Base-by-base conservation (phyloP, 2,329 filamentous ascomycete genomes). In the Neonectria magnoliae region DNA sequence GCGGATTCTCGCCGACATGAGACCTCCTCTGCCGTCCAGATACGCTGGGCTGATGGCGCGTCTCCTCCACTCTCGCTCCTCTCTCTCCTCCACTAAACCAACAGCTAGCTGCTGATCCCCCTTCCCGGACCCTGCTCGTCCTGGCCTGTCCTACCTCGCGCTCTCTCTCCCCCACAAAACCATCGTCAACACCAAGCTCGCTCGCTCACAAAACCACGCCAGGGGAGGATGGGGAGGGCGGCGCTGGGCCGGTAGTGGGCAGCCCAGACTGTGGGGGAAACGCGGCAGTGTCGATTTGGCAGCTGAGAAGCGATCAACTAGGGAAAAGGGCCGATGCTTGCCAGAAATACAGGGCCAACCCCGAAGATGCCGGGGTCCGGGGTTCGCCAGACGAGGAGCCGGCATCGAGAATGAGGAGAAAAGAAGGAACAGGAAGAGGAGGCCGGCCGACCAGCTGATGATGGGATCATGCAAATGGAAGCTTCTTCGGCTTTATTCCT, bases 291-390 rank as follows among this genome's bases (percentile, higher is more conserved):
- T 44, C 31, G 36, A 55, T 44, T 53, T 53, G 57, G 55, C 53
- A 57, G 55, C 20, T 20, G 25, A 25, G 36, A 33, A 41, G 33
- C 5, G 5, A 6, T 25, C 2, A 25, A 25, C 25, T 25, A 25
- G 25, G 45, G 51, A 66, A 65, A 63, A 66, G 64, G 64, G 64
- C 64, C 64, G 64, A 64, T 64, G 56, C 47, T 57, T 57, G 38
- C 38, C n/a, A 18, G 25, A 42, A 18, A 18, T 18, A 51, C 47
- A 62, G 33, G 53, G 54, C 51, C 44, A 18, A 31, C 29, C 38
- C 31, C 31, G 11, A 33, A 5, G 31, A 33, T 20, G 48, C 54
- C 54, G 29, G 53, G 60, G 60, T 57, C 16, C 14, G 16, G 47
- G 47, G 47, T 18, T 18, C 47, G 27, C 47, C 47, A 57, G 36